Evolutionary conservation across 129 eudicot genomes (phyloP).

Genomic region (Kitagawia praeruptora): DNA sequence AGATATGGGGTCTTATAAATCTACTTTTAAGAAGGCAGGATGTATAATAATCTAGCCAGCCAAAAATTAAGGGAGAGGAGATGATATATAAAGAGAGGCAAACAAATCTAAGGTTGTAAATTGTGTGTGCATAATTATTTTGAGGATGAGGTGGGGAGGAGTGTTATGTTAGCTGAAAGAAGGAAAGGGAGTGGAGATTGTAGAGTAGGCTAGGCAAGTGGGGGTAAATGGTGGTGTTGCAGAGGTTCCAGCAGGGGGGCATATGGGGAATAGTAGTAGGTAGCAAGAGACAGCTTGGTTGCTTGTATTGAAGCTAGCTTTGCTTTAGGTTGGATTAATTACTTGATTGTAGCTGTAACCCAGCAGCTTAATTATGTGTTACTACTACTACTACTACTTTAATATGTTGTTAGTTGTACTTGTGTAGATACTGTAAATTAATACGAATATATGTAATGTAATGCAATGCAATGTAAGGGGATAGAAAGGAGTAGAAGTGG

Average conservation of each 20-base stretch:
- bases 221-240: conserved; percentile 19
- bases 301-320: conserved; percentile 50
- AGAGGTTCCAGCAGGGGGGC: conserved; percentile 36
- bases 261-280: conserved; percentile 38
- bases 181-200: not conserved
- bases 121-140: not conserved
- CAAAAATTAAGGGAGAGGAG: not conserved
- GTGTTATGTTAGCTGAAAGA: not conserved
- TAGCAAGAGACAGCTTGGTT: conserved; percentile 69
- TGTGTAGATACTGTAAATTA: not conserved
- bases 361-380: not conserved
- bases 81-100: not conserved
- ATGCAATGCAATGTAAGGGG: no score
- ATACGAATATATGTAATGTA: no score
- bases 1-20: not conserved
- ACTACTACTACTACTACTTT: no score
- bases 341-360: not conserved
- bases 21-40: not conserved
- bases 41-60: not conserved
- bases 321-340: not conserved
- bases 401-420: no score
- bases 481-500: conserved; percentile 17
- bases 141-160: not conserved
- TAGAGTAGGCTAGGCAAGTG: not conserved
- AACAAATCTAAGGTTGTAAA: not conserved